Evolutionary conservation across 2,329 filamentous ascomycete genomes (phyloP).

Genomic region (Ceratocystis diversiconidia): DNA sequence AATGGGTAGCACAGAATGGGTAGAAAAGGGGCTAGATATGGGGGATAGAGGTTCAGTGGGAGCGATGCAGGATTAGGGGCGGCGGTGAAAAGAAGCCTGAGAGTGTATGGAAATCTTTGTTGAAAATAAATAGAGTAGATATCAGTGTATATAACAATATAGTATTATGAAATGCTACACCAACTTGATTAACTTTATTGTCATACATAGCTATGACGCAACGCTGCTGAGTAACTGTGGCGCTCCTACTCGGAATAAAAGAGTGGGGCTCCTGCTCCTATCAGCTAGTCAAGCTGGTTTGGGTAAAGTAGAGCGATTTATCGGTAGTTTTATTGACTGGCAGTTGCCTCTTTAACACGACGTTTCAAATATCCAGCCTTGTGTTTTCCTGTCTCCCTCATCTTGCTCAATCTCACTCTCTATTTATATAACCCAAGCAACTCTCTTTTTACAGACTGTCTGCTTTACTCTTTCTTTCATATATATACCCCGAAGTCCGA

Average conservation of each 20-base stretch:
- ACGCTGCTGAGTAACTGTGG: not conserved
- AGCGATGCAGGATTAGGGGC: slow-evolving; percentile 47
- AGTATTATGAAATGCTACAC: no score
- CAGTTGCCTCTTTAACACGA: not conserved
- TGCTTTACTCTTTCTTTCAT: not conserved
- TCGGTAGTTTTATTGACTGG: not conserved
- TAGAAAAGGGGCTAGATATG: slow-evolving; percentile 63
- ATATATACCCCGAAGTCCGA: not conserved
- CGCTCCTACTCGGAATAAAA: not conserved
- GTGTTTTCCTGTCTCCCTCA: slow-evolving; percentile 11
- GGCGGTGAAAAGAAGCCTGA: not conserved
- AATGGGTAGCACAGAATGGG: slow-evolving; percentile 93
- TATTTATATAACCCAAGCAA: not conserved
- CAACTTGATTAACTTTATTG: no score
- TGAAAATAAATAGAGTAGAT: not conserved
- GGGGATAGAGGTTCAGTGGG: slow-evolving; percentile 50
- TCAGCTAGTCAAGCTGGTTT: no score
- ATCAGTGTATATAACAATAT: no score
- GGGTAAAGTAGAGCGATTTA: not conserved
- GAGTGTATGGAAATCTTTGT: not conserved
- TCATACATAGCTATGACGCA: not conserved
- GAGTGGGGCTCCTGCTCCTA: no score
- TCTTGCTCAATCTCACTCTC: not conserved
- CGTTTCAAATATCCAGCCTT: slow-evolving; percentile 4
- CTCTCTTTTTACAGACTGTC: not conserved